phyloP scores from a whole-genome alignment of 1,139 yeast species.

The Spencermartinsiella ligniputridi region DNA sequence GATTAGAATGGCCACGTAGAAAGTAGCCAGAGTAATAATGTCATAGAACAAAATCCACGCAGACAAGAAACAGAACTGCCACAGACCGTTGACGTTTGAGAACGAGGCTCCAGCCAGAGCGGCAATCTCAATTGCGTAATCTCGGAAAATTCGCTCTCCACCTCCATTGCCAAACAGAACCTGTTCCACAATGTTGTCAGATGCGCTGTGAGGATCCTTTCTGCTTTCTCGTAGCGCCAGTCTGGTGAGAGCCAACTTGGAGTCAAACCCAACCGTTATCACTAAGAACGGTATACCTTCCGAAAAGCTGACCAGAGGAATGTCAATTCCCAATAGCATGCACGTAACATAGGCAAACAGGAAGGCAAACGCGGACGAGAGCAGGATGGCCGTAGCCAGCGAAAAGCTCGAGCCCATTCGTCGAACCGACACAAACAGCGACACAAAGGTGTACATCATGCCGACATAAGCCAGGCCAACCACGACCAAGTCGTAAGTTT shows the following conservation, averaged over 20 bases:
- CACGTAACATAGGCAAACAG: conserved; percentile 75
- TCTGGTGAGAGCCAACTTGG: conserved; percentile 72
- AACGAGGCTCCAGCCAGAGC: conserved; percentile 73
- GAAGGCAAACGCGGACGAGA: conserved; percentile 82
- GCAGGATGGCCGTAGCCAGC: conserved; percentile 78
- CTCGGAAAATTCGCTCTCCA: conserved; percentile 70
- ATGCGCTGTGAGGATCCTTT: conserved; percentile 33
- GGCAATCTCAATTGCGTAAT: conserved; percentile 68
- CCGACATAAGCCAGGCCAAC: conserved; percentile 81
- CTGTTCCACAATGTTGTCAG: conserved; percentile 40
- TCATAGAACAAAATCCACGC: conserved; percentile 73
- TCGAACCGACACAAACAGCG: conserved; percentile 78
- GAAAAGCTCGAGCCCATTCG: conserved; percentile 79
- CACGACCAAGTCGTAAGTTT: conserved; percentile 77
- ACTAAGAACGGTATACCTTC: conserved; percentile 95
- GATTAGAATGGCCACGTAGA: conserved; percentile 80
- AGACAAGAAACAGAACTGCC: conserved; percentile 77
- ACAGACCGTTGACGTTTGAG: conserved; percentile 57
- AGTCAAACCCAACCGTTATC: conserved; percentile 89
- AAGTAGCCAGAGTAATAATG: conserved; percentile 70
- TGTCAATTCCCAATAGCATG: conserved; percentile 39
- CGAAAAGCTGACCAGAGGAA: conserved; percentile 71
- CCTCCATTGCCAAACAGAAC: conserved; percentile 58
- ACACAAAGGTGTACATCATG: conserved; percentile 81
- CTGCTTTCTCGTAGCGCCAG: conserved; percentile 42